Evolutionary conservation across 345 rosid species (phyloP).

Genomic region (Aquilaria sinensis): DNA sequence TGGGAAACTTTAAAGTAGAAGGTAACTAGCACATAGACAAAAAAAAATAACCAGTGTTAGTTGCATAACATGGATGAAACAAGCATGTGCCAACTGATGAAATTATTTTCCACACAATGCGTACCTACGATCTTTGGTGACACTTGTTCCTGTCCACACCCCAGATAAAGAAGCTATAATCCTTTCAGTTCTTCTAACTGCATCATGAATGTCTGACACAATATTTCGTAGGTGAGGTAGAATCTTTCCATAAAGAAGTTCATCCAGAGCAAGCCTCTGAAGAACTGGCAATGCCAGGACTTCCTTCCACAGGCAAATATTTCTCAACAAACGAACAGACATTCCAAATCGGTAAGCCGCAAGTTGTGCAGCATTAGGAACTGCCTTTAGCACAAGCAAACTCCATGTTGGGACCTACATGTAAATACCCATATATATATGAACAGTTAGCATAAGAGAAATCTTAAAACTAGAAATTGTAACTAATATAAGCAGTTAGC

Average conservation of each 20-base stretch:
- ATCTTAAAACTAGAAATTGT: background rate
- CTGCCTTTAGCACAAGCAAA: constrained; percentile 72
- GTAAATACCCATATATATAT: constrained; percentile 3
- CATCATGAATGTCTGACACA: constrained; percentile 73
- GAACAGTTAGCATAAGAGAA: background rate
- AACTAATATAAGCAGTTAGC: too few species aligned
- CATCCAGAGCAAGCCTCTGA: constrained; percentile 80
- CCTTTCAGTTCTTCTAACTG: constrained; percentile 76
- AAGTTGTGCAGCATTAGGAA: constrained; percentile 74
- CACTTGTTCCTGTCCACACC: constrained; percentile 71
- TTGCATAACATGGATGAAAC: too few species aligned
- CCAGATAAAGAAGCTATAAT: constrained; percentile 70
- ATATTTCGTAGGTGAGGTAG: constrained; percentile 84
- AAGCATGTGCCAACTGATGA: background rate
- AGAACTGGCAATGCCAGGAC: constrained; percentile 69
- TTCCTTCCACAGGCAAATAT: constrained; percentile 89
- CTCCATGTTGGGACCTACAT: constrained; percentile 88
- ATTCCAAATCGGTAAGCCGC: constrained; percentile 87
- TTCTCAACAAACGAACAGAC: constrained; percentile 81
- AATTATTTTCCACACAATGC: background rate
- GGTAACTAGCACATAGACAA: too few species aligned
- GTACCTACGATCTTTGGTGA: constrained; percentile 55
- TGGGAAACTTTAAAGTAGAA: background rate
- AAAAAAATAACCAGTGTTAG: background rate
- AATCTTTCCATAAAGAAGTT: constrained; percentile 70